Percentiles rank a stretch among this genome's conserved stretches.
These are phyloP conservation scores for Sideroxylon spinosum DNA, from an alignment of 179 eudicot genomes.

Conservation along the genomic window DNA sequence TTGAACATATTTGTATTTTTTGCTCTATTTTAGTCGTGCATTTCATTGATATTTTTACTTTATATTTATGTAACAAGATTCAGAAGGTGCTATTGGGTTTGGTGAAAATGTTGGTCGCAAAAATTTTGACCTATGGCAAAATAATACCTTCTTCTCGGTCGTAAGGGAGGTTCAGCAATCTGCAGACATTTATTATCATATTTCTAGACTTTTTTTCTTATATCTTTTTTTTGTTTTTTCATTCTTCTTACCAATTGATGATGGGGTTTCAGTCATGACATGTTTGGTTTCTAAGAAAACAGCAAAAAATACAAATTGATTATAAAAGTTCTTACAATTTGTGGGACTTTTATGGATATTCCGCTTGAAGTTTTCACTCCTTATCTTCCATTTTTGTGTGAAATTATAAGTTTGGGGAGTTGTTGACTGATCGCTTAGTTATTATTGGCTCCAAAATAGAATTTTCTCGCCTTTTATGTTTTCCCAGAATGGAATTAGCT, in stretches of 20 bases:
- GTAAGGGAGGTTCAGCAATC: slow-evolving; percentile 92
- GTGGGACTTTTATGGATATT: not conserved
- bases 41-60: not conserved
- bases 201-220: not conserved
- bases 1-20: too few species aligned
- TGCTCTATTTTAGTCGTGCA: not conserved
- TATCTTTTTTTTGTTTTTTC: not conserved
- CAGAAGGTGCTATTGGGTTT: not conserved
- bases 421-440: not conserved
- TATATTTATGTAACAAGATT: not conserved
- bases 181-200: slow-evolving; percentile 37
- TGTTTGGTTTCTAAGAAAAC: not conserved
- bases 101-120: slow-evolving; percentile 40
- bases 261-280: not conserved
- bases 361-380: not conserved
- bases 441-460: not conserved
- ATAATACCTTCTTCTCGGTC: slow-evolving; percentile 71
- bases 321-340: not conserved
- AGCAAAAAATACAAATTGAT: not conserved
- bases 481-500: slow-evolving; percentile 66
- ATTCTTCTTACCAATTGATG: not conserved
- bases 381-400: not conserved
- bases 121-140: slow-evolving; percentile 88
- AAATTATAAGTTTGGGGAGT: not conserved
- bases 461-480: not conserved